Evolutionary conservation across 495 filamentous ascomycete genomes (phyloP).

Genomic region (Neurospora sp.): DNA sequence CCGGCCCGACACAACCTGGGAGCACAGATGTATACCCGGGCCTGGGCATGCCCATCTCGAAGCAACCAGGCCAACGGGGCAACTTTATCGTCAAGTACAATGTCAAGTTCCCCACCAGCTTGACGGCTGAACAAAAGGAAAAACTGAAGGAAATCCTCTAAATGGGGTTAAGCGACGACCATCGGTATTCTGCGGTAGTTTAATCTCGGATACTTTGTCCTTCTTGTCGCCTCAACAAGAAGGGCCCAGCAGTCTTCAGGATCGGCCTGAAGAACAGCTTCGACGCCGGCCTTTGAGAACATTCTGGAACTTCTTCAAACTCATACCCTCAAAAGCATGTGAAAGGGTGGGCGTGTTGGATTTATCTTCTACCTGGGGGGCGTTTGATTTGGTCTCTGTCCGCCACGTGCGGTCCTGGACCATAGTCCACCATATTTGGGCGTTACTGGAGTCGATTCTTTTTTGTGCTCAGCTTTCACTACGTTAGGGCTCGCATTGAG

Average conservation of each 20-base stretch:
- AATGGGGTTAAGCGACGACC: not conserved
- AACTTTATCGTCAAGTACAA: conserved; percentile 85
- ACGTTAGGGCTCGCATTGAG: not conserved
- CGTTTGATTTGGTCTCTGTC: not conserved
- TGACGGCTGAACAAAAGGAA: conserved; percentile 68
- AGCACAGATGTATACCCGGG: conserved; percentile 70
- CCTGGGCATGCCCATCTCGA: conserved; percentile 85
- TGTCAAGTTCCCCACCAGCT: conserved; percentile 73
- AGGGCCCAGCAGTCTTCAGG: not conserved
- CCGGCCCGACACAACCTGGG: conserved; percentile 77
- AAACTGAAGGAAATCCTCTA: conserved; percentile 66
- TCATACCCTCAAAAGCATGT: not conserved
- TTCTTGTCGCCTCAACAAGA: not conserved
- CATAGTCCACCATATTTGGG: not conserved
- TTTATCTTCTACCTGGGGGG: not conserved
- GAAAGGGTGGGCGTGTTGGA: not conserved
- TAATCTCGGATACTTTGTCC: not conserved
- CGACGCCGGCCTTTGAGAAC: not conserved
- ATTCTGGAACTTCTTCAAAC: not conserved
- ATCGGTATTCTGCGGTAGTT: too few species aligned
- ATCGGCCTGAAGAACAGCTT: not conserved
- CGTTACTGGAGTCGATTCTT: not conserved
- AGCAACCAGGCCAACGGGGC: conserved; percentile 73
- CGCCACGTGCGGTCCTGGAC: not conserved
- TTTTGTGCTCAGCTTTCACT: not conserved